These are phyloP conservation scores for Wickerhamomyces chambardii DNA, from an alignment of 805 yeast species.

Conservation along the genomic window DNA sequence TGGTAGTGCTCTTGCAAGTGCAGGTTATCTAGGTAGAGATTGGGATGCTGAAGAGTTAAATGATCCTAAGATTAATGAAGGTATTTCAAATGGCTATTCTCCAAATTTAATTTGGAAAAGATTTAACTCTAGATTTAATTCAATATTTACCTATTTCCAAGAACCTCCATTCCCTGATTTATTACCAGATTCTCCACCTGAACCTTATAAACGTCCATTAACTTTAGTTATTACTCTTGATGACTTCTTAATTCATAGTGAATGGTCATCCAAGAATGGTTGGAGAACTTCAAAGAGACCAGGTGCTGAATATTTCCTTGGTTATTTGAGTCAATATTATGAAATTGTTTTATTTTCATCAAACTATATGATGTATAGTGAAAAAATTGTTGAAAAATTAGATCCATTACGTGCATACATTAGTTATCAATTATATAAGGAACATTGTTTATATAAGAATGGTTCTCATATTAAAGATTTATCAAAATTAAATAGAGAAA, in stretches of 20 bases:
- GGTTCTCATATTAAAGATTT: conserved; percentile 88
- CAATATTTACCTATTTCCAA: conserved; percentile 73
- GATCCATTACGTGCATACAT: conserved; percentile 91
- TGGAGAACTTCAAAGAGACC: conserved; percentile 99
- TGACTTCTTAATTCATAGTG: conserved; percentile 83
- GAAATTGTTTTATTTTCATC: conserved; percentile 90
- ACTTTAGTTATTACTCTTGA: conserved; percentile 87
- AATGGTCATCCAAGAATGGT: conserved; percentile 87
- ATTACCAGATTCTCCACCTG: conserved; percentile 86
- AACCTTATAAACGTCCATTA: conserved; percentile 85
- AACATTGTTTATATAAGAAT: conserved; percentile 78
- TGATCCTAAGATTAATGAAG: conserved; percentile 34
- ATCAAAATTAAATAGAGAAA: conserved; percentile 83
- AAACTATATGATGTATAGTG: conserved; percentile 79
- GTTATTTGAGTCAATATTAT: conserved; percentile 89
- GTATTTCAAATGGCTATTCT: conserved; percentile 56
- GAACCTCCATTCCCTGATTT: conserved; percentile 93
- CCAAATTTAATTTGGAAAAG: conserved; percentile 61
- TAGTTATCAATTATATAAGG: conserved; percentile 81
- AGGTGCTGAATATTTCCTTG: conserved; percentile 93
- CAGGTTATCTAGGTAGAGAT: conserved; percentile 70
- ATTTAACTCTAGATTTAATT: conserved; percentile 59
- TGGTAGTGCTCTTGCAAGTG: conserved; percentile 40
- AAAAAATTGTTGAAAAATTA: conserved; percentile 74
- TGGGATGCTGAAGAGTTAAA: conserved; percentile 77